Percentiles rank a stretch among this genome's conserved stretches.
Conservation (phyloP, 495 filamentous ascomycete species). For the Staphylotrichum longicolle region DNA sequence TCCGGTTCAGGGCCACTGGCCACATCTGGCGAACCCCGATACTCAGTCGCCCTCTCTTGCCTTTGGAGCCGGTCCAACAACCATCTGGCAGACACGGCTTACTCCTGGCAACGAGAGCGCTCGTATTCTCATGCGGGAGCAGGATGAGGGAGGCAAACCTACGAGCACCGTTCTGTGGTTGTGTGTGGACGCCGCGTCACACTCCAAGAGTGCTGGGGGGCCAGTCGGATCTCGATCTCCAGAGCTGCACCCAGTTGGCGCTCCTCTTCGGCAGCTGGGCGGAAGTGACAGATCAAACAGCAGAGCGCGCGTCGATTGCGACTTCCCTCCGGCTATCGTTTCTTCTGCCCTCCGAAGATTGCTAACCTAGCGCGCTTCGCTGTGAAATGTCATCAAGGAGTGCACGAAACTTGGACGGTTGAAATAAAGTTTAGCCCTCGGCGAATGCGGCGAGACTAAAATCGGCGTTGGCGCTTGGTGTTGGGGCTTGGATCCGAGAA, state of each 20-base stretch:
- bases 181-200: not conserved
- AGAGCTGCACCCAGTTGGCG: not conserved
- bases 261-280: not conserved
- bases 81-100: no score
- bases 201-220: not conserved
- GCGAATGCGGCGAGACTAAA: conserved; percentile 27
- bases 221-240: not conserved
- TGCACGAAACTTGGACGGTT: conserved; percentile 5
- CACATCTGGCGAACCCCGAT: no score
- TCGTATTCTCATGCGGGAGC: not conserved
- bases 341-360: no score
- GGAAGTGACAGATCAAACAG: not conserved
- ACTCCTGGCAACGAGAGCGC: no score
- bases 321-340: no score
- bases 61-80: no score
- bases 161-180: not conserved
- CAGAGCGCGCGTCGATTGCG: no score
- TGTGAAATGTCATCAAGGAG: no score
- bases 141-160: not conserved
- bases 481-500: conserved; percentile 24
- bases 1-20: not conserved
- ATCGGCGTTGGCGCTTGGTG: conserved; percentile 26
- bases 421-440: conserved; percentile 29
- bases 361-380: no score
- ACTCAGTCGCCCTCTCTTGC: no score